Evolutionary conservation across 2,329 filamentous ascomycete species (phyloP), one percentile per base, ranked within the genome.

Genomic region (Exophiala dermatitidis): DNA sequence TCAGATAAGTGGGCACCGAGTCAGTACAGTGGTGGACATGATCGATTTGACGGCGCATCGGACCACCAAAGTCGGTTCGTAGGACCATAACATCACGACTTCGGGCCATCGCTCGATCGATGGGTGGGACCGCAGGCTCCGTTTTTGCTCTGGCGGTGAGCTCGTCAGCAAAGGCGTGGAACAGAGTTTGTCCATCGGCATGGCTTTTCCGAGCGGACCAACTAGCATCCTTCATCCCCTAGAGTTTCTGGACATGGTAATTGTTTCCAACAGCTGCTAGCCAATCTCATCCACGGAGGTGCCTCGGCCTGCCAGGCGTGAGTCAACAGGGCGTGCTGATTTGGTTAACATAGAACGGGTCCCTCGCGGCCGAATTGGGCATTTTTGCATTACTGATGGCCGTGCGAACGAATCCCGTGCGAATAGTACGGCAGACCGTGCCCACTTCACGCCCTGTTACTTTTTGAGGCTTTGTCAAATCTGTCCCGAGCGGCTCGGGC

Each of bases 241-340:
- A 49, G 52, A 40, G 44, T 46, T 51, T 48, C 30, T 36, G 3
- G 26, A 29, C 55, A 46, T 40, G 41, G 19, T 19, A 19, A 19
- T 19, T 19, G 19, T 19, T 19, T 19, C 19, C 19, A 19, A 19
- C 19, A 1, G 19, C 19, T 19, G 19, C 19, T 19, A 45, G 42
- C 48, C 55, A 54, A 54, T 54, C 32, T 42, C 9, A 12, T 48
- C 50, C 46, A 2, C 19, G 19, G 19, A 19, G 19, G 19, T 19
- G 19, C 19, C 19, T 19, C 19, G 1, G 5, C 2, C 33, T 10
- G 33, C 33, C 33, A 10, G 46, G 52, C 55, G 36, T 58, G 55
- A 58, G 55, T 54, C 56, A 53, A 55, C 52, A 29, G 32, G 7
- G 32, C 3, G 19, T 49, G 48, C 26, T 50, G 56, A 58, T 55